phyloP scores from a whole-genome alignment of 2,329 filamentous ascomycete genomes.

The Waltergamsia citrina region DNA sequence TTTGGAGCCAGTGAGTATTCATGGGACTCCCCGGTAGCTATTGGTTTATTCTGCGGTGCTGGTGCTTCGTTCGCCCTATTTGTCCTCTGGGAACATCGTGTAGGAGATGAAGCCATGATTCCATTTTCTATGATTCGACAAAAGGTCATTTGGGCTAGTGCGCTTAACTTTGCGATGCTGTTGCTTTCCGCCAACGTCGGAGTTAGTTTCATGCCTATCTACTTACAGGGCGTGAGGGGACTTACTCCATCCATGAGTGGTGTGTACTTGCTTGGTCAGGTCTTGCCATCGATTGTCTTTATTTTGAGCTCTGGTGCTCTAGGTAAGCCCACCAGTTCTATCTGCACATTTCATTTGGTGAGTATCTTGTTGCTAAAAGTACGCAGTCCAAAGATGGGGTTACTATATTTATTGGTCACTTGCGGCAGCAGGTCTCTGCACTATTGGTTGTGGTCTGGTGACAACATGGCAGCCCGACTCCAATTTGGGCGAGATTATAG shows the following conservation, averaged over 20 bases:
- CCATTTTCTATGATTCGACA: not conserved
- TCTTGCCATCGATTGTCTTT: constrained; percentile 10
- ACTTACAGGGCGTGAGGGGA: constrained; percentile 35
- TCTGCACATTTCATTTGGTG: no score
- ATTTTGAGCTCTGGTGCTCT: constrained; percentile 15
- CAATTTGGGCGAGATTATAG: constrained; percentile 27
- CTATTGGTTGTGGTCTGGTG: constrained; percentile 24
- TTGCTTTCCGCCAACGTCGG: constrained; percentile 29
- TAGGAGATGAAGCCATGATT: not conserved
- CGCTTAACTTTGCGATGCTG: constrained; percentile 20
- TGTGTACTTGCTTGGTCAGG: constrained; percentile 15
- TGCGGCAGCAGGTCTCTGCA: constrained; percentile 22
- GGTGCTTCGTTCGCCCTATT: not conserved
- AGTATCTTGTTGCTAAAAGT: no score
- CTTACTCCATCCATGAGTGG: constrained; percentile 15
- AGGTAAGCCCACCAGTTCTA: no score
- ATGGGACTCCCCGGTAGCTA: not conserved
- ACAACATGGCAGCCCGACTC: constrained; percentile 25
- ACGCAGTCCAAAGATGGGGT: no score
- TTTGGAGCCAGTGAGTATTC: not conserved
- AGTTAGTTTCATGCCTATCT: constrained; percentile 34
- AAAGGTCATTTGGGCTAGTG: constrained; percentile 1
- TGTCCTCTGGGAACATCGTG: not conserved
- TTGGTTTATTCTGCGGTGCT: not conserved
- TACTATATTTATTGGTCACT: constrained; percentile 14